Evolutionary conservation across 768 basidiomycete species (phyloP).

Genomic region (Pulveroboletus sp.): DNA sequence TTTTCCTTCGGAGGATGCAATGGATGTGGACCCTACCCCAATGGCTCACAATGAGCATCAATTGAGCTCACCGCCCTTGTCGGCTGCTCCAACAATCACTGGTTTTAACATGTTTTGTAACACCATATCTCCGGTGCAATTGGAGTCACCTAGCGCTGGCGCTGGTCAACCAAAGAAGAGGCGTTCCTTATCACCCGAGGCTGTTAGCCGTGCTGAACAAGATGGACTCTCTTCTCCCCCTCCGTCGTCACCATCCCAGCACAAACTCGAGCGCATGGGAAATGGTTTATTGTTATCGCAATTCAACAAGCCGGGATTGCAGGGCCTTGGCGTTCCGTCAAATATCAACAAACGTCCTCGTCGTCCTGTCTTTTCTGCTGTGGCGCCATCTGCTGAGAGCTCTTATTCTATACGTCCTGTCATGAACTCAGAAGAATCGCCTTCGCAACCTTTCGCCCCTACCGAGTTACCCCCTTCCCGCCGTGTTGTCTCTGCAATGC

Average conservation of each 20-base stretch:
- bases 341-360: slow-evolving; percentile 55
- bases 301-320: slow-evolving; percentile 49
- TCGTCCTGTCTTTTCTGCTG: slow-evolving; percentile 62
- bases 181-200: slow-evolving; percentile 56
- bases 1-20: slow-evolving; percentile 55
- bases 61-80: slow-evolving; percentile 37
- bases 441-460: slow-evolving; percentile 24
- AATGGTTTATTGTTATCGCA: slow-evolving; percentile 31
- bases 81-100: slow-evolving; percentile 49
- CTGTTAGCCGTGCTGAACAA: slow-evolving; percentile 33
- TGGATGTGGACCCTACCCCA: slow-evolving; percentile 70
- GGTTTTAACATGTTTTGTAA: slow-evolving; percentile 63
- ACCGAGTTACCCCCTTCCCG: slow-evolving; percentile 47
- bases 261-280: slow-evolving; percentile 43
- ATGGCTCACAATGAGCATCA: slow-evolving; percentile 33
- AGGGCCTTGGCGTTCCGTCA: slow-evolving; percentile 51
- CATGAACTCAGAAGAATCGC: slow-evolving; percentile 29
- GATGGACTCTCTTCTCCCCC: slow-evolving; percentile 47
- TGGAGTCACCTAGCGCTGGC: slow-evolving; percentile 40
- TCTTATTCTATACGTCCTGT: slow-evolving; percentile 42
- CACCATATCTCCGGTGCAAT: slow-evolving; percentile 44
- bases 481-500: slow-evolving; percentile 73
- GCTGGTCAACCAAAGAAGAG: slow-evolving; percentile 47
- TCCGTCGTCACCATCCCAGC: slow-evolving; percentile 43
- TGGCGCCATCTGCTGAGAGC: slow-evolving; percentile 45